phyloP scores from a whole-genome alignment of 2,329 filamentous ascomycete genomes.

The Keithomyces neogunnii region DNA sequence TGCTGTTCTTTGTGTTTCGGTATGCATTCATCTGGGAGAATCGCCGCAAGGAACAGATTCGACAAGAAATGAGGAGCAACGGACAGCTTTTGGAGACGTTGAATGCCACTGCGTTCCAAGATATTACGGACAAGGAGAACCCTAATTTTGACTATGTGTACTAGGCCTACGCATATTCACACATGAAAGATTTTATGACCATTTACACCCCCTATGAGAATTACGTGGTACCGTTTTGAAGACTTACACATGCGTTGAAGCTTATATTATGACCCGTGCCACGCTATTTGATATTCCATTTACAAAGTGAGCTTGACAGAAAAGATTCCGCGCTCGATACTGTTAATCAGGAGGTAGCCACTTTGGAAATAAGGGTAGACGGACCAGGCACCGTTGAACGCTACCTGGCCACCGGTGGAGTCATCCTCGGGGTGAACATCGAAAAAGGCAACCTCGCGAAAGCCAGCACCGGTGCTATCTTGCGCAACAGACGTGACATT shows the following conservation, averaged over 20 bases:
- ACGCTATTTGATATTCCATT: background rate
- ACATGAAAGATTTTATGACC: too few relatives aligned
- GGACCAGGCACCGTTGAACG: slow-evolving; percentile 36
- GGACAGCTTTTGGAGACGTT: slow-evolving; percentile 17
- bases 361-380: slow-evolving; percentile 37
- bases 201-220: too few relatives aligned
- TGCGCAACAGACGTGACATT: slow-evolving; percentile 21
- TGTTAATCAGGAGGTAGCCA: slow-evolving; percentile 38
- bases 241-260: background rate
- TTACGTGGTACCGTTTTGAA: background rate
- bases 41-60: slow-evolving; percentile 24
- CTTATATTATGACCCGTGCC: too few relatives aligned
- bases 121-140: slow-evolving; percentile 35
- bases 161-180: slow-evolving; percentile 8
- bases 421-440: slow-evolving; percentile 41
- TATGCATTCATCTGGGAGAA: slow-evolving; percentile 32
- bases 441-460: slow-evolving; percentile 36
- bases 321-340: slow-evolving; percentile 39
- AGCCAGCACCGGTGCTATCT: slow-evolving; percentile 28
- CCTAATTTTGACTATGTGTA: slow-evolving; percentile 33
- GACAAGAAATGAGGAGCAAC: slow-evolving; percentile 19
- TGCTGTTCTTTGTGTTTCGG: slow-evolving; percentile 29
- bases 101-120: slow-evolving; percentile 30
- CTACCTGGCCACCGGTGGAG: slow-evolving; percentile 31
- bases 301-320: slow-evolving; percentile 22